These are phyloP conservation scores for Candida pseudocylindracea DNA, from an alignment of 1,139 yeast species.

Conservation along the genomic window DNA sequence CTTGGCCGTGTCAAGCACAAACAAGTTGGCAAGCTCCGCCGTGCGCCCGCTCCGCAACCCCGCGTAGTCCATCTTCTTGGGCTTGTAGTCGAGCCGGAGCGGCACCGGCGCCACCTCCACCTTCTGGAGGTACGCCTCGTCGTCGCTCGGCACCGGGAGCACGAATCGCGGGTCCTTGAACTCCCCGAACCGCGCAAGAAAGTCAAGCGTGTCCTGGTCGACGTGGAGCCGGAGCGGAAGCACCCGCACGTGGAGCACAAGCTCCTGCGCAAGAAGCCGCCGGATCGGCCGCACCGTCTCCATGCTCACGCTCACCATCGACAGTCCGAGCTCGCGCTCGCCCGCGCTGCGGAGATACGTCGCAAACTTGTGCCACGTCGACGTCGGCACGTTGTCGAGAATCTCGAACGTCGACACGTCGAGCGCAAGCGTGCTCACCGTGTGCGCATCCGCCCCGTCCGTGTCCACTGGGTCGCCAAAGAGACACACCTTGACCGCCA, in stretches of 20 bases:
- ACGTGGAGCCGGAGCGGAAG: constrained; percentile 66
- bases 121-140: constrained; percentile 45
- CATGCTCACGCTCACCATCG: constrained; percentile 33
- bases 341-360: constrained; percentile 49
- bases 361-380: constrained; percentile 79
- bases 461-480: constrained; percentile 11
- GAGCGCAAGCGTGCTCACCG: constrained; percentile 5
- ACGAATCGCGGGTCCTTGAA: constrained; percentile 55
- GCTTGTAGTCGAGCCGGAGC: constrained; percentile 73
- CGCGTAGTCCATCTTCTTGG: constrained; percentile 65
- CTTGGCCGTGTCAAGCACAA: constrained; percentile 70
- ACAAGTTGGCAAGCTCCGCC: constrained; percentile 71
- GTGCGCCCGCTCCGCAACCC: constrained; percentile 76
- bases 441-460: constrained; percentile 23
- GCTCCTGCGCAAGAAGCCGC: constrained; percentile 45
- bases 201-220: constrained; percentile 87
- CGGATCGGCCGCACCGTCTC: constrained; percentile 47
- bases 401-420: constrained; percentile 20
- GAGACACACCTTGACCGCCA: constrained; percentile 25
- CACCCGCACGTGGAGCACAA: constrained; percentile 28
- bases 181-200: constrained; percentile 55
- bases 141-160: constrained; percentile 23
- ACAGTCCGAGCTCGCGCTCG: constrained; percentile 45
- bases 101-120: constrained; percentile 39
- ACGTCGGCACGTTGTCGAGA: constrained; percentile 63